phyloP scores from a whole-genome alignment of 2,329 filamentous ascomycete species.

The Pestalotiopsis sp. region DNA sequence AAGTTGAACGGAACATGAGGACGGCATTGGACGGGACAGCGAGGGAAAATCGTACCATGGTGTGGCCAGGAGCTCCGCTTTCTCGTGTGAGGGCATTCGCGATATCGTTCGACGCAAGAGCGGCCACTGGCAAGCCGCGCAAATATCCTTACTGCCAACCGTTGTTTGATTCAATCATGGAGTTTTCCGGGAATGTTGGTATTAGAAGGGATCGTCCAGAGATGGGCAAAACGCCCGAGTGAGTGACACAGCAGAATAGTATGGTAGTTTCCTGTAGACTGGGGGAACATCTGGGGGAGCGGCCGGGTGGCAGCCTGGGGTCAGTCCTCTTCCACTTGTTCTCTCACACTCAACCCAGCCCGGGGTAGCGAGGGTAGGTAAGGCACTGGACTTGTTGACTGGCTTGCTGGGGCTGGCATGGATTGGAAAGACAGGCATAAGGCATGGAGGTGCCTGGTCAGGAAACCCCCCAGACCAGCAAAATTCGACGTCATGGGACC shows the following conservation, averaged over 20 bases:
- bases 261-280: neutral
- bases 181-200: slow-evolving; percentile 6
- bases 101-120: slow-evolving; percentile 16
- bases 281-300: neutral
- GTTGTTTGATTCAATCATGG: neutral
- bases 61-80: slow-evolving; percentile 33
- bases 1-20: slow-evolving; percentile 6
- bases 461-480: neutral
- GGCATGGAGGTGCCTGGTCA: neutral
- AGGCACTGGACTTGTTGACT: neutral
- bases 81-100: slow-evolving; percentile 36
- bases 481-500: slow-evolving; percentile 10
- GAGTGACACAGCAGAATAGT: slow-evolving; percentile 14
- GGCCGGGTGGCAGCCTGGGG: neutral
- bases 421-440: neutral
- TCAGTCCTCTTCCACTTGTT: neutral
- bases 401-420: neutral
- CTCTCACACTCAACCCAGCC: neutral
- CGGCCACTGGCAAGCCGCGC: neutral
- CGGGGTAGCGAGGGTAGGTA: neutral
- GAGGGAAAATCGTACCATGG: slow-evolving; percentile 30
- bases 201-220: slow-evolving; percentile 23
- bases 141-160: slow-evolving; percentile 11
- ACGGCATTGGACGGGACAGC: neutral
- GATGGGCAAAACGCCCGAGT: slow-evolving; percentile 34